Percentiles rank a stretch among this genome's conserved stretches.
These are phyloP conservation scores for Emmonsiellopsis sp. DNA, from an alignment of 2,329 filamentous ascomycete species.

Conservation along the genomic window DNA sequence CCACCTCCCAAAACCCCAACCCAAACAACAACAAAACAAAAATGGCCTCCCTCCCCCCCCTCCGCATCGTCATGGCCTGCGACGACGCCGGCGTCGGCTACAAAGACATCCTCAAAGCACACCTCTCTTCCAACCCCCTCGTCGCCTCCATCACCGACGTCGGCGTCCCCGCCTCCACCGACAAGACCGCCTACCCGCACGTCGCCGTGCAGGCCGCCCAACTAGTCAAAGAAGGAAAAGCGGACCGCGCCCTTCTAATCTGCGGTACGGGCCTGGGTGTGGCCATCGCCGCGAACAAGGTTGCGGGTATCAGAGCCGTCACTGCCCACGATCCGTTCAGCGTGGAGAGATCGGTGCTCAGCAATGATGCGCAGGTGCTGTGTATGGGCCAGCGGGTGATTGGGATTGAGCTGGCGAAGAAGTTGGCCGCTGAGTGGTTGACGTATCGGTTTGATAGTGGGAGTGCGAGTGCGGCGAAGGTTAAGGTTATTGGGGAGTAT, in stretches of 20 bases:
- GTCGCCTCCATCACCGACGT: conserved; percentile 65
- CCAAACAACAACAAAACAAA: not conserved
- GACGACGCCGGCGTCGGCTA: conserved; percentile 68
- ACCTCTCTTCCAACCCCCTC: conserved; percentile 57
- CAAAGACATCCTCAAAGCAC: conserved; percentile 67
- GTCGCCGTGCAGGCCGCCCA: conserved; percentile 64
- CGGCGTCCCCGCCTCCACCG: conserved; percentile 53
- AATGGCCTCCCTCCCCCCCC: conserved; percentile 17
- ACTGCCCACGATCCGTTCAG: conserved; percentile 81
- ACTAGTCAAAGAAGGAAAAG: conserved; percentile 40
- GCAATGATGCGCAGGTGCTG: conserved; percentile 78
- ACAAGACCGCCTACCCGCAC: conserved; percentile 77
- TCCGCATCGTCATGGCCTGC: conserved; percentile 54
- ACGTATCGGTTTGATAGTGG: conserved; percentile 68
- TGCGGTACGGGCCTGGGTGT: conserved; percentile 83
- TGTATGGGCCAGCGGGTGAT: conserved; percentile 81
- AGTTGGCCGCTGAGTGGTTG: conserved; percentile 72
- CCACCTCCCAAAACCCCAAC: not conserved
- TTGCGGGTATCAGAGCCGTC: conserved; percentile 74
- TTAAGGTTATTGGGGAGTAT: conserved; percentile 38
- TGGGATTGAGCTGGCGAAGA: conserved; percentile 67
- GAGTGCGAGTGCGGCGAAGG: conserved; percentile 55
- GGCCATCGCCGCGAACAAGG: conserved; percentile 82
- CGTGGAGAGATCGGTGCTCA: conserved; percentile 69
- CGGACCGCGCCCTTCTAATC: conserved; percentile 70